phyloP scores from a whole-genome alignment of 2,329 filamentous ascomycete species.

The Coniochaeta ligniaria region DNA sequence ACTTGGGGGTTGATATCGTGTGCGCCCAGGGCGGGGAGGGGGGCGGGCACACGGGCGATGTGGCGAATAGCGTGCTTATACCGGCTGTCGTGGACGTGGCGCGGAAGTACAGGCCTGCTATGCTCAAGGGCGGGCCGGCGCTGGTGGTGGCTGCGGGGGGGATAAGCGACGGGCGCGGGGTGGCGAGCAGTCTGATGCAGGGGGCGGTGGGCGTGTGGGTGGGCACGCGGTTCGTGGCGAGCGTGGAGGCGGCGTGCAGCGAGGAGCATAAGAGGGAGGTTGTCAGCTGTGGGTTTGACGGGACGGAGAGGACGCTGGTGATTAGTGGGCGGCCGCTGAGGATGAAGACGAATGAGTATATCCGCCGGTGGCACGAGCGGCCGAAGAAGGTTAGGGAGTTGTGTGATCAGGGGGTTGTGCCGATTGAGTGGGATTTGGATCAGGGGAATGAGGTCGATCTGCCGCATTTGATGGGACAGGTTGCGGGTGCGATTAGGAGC shows the following conservation, averaged over 20 bases:
- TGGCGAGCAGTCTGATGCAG: conserved; percentile 80
- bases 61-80: conserved; percentile 79
- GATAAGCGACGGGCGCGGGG: conserved; percentile 71
- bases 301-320: conserved; percentile 77
- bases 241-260: conserved; percentile 72
- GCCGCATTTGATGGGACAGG: conserved; percentile 91
- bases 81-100: conserved; percentile 85
- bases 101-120: conserved; percentile 58
- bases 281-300: conserved; percentile 69
- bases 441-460: conserved; percentile 75
- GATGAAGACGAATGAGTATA: conserved; percentile 76
- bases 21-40: conserved; percentile 92
- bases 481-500: conserved; percentile 68
- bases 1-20: conserved; percentile 81
- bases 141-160: conserved; percentile 87
- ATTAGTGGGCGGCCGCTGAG: conserved; percentile 75
- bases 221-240: conserved; percentile 85
- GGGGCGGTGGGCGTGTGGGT: conserved; percentile 90
- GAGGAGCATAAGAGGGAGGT: conserved; percentile 79
- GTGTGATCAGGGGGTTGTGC: conserved; percentile 70
- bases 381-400: conserved; percentile 70
- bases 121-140: conserved; percentile 62
- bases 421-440: conserved; percentile 76
- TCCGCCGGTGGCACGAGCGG: conserved; percentile 70
- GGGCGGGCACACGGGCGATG: conserved; percentile 85